Evolutionary conservation across 177 flowering plant species (phyloP), one percentile per base, ranked within the genome.

Genomic region (Vitis hybrid): DNA sequence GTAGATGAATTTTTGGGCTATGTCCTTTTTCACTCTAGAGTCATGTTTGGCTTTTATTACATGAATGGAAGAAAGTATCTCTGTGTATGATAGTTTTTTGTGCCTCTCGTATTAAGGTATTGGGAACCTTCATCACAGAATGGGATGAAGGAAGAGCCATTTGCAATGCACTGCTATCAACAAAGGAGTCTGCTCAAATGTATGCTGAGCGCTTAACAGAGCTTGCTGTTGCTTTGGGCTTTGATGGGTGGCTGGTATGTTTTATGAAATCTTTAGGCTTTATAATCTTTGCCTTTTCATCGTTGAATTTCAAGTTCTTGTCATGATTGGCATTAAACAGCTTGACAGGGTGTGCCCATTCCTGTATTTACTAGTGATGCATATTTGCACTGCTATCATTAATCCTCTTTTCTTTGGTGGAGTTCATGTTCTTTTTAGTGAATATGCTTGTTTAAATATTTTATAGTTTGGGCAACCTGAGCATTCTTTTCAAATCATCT

Each of bases 191-290:
- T 65, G 88, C 94, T 75, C 81, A 72, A n/a, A 76, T 78, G 87
- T 93, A 89, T 78, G 99, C 99, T 20, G 97, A 89, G 66, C 84
- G 87, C 51, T 78, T 94, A 78, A 62, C 85, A 33, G 92, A 94
- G 79, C 91, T 94, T 74, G 95, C 98, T 51, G 79, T 76, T 73
- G 82, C 84, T 57, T 75, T 94, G 72, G 93, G 90, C 29, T 94
- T 93, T 74, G 99, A 94, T 81, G 99, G 99, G 2, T 94, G 99
- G 98, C 87, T 94, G 98, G 99, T 94, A 89, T 5, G 1, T 70
- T 29, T 51, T 10, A 67, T 31, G 1, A 61, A 48, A 61, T 62
- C 12, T 45, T 2, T 2, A 19, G 10, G 71, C 10, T 49, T 55
- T 65, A n/a, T 48, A 10, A 13, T 2, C 10, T 29, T 4, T 52